A percentile compares a stretch with the other conserved stretches of the same genome.
phyloP scores from a whole-genome alignment of 2,329 filamentous ascomycete genomes.

The Trichophyton schoenleinii region DNA sequence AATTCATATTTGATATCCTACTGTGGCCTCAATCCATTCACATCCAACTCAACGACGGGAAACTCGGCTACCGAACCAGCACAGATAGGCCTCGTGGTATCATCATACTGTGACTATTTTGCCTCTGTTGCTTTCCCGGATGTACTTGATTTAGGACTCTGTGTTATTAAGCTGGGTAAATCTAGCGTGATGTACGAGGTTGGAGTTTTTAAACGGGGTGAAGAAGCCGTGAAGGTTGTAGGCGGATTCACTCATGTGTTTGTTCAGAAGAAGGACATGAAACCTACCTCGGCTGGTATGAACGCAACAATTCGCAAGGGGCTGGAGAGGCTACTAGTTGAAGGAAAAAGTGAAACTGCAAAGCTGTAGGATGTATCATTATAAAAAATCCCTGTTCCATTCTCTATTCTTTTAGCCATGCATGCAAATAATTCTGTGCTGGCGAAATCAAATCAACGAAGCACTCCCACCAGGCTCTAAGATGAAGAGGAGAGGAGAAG shows the following conservation, averaged over 20 bases:
- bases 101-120: slow-evolving; percentile 77
- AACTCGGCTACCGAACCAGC: slow-evolving; percentile 26
- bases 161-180: slow-evolving; percentile 71
- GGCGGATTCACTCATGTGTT: slow-evolving; percentile 82
- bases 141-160: slow-evolving; percentile 65
- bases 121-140: slow-evolving; percentile 69
- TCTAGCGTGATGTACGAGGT: slow-evolving; percentile 86
- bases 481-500: neutral
- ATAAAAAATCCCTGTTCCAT: neutral
- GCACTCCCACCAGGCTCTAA: neutral
- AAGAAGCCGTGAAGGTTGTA: slow-evolving; percentile 65
- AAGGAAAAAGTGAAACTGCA: neutral
- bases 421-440: neutral
- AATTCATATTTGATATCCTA: slow-evolving; percentile 76
- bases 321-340: slow-evolving; percentile 43
- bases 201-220: slow-evolving; percentile 65
- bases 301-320: slow-evolving; percentile 35
- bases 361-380: neutral
- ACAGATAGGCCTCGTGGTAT: slow-evolving; percentile 73
- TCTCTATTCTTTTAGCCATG: neutral
- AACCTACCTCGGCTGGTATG: slow-evolving; percentile 24
- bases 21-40: slow-evolving; percentile 63
- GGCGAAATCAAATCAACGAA: neutral
- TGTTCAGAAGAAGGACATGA: slow-evolving; percentile 61
- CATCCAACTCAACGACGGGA: slow-evolving; percentile 40